Evolutionary conservation across 2,329 filamentous ascomycete genomes (phyloP).

Genomic region (Lachnellula occidentalis): DNA sequence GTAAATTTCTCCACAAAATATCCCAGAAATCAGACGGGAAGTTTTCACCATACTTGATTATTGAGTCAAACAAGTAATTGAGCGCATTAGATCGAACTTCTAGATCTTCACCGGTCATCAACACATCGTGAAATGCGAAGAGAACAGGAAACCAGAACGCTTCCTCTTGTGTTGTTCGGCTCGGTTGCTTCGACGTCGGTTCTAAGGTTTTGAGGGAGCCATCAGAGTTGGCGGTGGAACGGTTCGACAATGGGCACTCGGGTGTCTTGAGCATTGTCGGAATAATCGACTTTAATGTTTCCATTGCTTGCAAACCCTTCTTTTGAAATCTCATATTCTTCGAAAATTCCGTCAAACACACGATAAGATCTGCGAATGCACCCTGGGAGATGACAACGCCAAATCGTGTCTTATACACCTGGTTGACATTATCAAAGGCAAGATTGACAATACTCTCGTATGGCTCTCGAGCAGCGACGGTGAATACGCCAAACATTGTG

Average conservation of each 20-base stretch:
- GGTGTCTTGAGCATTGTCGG: slow-evolving; percentile 93
- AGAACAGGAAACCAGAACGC: slow-evolving; percentile 98
- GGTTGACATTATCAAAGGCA: slow-evolving; percentile 92
- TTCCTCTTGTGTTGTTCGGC: slow-evolving; percentile 85
- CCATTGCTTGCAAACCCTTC: slow-evolving; percentile 93
- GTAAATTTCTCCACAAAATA: slow-evolving; percentile 90
- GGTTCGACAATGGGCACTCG: slow-evolving; percentile 82
- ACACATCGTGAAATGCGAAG: slow-evolving; percentile 96
- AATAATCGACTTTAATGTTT: slow-evolving; percentile 88
- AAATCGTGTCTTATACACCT: slow-evolving; percentile 93
- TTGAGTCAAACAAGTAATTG: slow-evolving; percentile 92
- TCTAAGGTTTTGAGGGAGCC: slow-evolving; percentile 28
- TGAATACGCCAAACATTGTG: slow-evolving; percentile 99
- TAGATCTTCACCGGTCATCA: slow-evolving; percentile 98
- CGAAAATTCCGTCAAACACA: slow-evolving; percentile 95
- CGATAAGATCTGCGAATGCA: slow-evolving; percentile 91
- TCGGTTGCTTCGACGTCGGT: slow-evolving; percentile 53
- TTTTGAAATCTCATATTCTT: slow-evolving; percentile 99
- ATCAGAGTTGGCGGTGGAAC: slow-evolving; percentile 37
- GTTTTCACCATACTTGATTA: slow-evolving; percentile 83
- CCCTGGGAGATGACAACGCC: slow-evolving; percentile 94
- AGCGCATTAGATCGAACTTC: slow-evolving; percentile 88
- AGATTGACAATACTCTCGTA: slow-evolving; percentile 95
- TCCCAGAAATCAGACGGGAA: slow-evolving; percentile 98
- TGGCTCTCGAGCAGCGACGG: slow-evolving; percentile 85